These are phyloP conservation scores for Rhizoctonia solani DNA, from an alignment of 1,284 basidiomycete species.

Conservation along the genomic window DNA sequence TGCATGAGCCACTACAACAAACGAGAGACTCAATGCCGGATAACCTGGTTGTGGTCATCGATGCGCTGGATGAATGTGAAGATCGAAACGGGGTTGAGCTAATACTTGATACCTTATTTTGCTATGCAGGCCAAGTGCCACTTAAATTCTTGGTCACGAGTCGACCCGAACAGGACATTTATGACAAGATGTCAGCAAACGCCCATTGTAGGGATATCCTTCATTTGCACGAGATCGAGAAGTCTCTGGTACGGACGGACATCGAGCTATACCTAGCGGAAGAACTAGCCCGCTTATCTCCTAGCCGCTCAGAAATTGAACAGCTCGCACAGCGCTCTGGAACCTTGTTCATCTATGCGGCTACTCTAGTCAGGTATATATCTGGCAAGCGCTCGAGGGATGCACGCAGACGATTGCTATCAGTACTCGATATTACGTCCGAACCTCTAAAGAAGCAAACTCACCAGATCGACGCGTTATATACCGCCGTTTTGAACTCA, in stretches of 20 bases:
- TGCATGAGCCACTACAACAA: background rate
- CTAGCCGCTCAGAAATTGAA: background rate
- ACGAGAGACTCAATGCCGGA: background rate
- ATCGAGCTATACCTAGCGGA: constrained; percentile 26
- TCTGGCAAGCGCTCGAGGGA: background rate
- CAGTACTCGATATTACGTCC: background rate
- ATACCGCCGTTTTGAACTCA: background rate
- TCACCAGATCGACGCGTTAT: constrained; percentile 4
- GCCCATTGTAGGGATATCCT: background rate
- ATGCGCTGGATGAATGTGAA: constrained; percentile 47
- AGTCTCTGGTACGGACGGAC: constrained; percentile 23
- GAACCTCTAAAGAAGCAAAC: background rate
- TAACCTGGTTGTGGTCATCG: constrained; percentile 32
- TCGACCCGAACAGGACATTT: constrained; percentile 39
- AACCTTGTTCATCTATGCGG: constrained; percentile 20
- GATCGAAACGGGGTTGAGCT: background rate
- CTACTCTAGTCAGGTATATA: constrained; percentile 13
- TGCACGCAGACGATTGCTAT: background rate
- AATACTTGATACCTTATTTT: constrained; percentile 40
- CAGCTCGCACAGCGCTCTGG: background rate
- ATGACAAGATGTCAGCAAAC: background rate
- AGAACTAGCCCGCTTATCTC: background rate
- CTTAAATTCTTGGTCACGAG: constrained; percentile 46
- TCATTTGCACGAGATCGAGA: constrained; percentile 33
- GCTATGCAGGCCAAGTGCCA: constrained; percentile 41